phyloP scores from a whole-genome alignment of 78 protist species.

The Creolimax fragrantissima region DNA sequence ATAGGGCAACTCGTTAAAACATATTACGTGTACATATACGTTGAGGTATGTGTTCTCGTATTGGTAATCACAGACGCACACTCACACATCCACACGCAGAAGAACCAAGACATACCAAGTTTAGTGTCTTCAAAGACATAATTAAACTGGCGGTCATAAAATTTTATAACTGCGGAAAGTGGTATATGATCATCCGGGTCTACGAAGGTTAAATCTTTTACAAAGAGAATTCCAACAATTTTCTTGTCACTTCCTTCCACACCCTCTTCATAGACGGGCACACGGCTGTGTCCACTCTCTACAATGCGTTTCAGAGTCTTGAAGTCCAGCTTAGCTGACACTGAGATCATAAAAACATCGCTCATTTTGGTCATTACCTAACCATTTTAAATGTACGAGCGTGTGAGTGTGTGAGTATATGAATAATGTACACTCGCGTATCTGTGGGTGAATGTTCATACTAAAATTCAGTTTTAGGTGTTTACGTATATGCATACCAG shows the following conservation, averaged over 20 bases:
- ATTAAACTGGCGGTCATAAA: neutral
- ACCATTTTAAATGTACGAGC: neutral
- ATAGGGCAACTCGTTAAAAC: too few relatives aligned
- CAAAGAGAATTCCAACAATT: slow-evolving; percentile 52
- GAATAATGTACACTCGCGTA: too few relatives aligned
- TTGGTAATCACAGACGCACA: too few relatives aligned
- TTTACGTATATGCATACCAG: too few relatives aligned
- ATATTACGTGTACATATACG: too few relatives aligned
- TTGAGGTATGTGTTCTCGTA: too few relatives aligned
- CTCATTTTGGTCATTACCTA: slow-evolving; percentile 65
- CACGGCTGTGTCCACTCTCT: slow-evolving; percentile 71
- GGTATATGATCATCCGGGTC: slow-evolving; percentile 58
- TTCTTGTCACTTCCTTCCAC: slow-evolving; percentile 27
- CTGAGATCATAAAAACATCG: slow-evolving; percentile 58
- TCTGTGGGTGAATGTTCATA: too few relatives aligned
- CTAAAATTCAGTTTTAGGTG: too few relatives aligned
- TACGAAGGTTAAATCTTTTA: slow-evolving; percentile 70
- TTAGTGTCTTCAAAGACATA: neutral
- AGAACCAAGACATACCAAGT: neutral
- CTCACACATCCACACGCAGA: too few relatives aligned
- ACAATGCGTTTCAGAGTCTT: slow-evolving; percentile 34
- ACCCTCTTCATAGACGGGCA: slow-evolving; percentile 69
- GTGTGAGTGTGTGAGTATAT: too few relatives aligned
- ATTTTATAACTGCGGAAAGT: neutral
- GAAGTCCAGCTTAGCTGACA: slow-evolving; percentile 37